phyloP scores from a whole-genome alignment of 345 rosid species.

The Physaria fendleri region DNA sequence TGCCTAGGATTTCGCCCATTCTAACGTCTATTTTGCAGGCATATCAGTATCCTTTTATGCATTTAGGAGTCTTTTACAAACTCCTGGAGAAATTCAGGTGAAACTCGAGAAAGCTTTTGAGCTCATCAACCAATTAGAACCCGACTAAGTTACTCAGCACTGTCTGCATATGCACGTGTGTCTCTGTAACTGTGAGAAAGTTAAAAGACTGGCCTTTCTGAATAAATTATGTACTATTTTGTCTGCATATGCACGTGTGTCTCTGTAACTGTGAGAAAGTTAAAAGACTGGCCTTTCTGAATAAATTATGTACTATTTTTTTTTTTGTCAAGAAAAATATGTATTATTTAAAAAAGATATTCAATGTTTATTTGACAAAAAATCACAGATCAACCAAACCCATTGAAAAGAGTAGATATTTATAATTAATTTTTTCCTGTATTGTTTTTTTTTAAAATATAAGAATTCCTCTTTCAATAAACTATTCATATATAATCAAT shows the following conservation, averaged over 20 bases:
- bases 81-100: too few species aligned
- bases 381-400: not conserved
- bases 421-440: slow-evolving; percentile 21
- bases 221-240: too few species aligned
- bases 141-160: too few species aligned
- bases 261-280: slow-evolving; percentile 26
- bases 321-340: too few species aligned
- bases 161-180: slow-evolving; percentile 40
- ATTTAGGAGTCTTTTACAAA: too few species aligned
- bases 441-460: not conserved
- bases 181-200: slow-evolving; percentile 26
- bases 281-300: slow-evolving; percentile 20
- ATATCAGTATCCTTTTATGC: too few species aligned
- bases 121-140: too few species aligned
- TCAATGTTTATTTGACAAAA: slow-evolving; percentile 13
- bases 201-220: slow-evolving; percentile 19
- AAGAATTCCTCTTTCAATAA: slow-evolving; percentile 14
- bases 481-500: slow-evolving; percentile 18
- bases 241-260: slow-evolving; percentile 39
- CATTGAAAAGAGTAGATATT: slow-evolving; percentile 47
- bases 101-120: too few species aligned
- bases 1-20: too few species aligned
- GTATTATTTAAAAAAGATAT: not conserved
- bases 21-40: too few species aligned
- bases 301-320: too few species aligned